Conservation (phyloP, 768 basidiomycete genomes). For the Chalciporus piperatus region DNA sequence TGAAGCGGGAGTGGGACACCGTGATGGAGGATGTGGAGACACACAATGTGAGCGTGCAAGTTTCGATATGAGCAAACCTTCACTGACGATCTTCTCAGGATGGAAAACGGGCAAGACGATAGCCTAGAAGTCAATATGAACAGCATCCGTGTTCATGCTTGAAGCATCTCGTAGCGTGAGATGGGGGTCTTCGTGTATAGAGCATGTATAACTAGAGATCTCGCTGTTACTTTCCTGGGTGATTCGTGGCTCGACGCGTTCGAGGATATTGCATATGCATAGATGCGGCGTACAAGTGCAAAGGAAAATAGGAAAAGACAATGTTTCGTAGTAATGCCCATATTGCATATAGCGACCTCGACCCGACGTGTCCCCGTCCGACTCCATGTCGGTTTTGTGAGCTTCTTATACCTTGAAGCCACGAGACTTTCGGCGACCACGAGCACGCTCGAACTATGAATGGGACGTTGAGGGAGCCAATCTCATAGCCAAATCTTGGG, state of each 20-base stretch:
- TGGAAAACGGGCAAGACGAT: constrained; percentile 21
- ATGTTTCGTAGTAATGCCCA: constrained; percentile 27
- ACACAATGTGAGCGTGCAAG: constrained; percentile 14
- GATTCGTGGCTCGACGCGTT: not conserved
- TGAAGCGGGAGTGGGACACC: constrained; percentile 27
- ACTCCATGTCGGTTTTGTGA: constrained; percentile 34
- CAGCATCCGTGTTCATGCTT: not conserved
- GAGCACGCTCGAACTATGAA: constrained; percentile 86
- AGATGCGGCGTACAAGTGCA: constrained; percentile 22
- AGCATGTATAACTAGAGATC: not conserved
- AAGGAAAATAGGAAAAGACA: constrained; percentile 17
- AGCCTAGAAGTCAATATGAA: not conserved
- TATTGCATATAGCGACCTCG: constrained; percentile 32
- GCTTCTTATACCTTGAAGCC: constrained; percentile 87
- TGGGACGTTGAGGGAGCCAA: not conserved
- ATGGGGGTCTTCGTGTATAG: not conserved
- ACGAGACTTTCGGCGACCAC: constrained; percentile 98
- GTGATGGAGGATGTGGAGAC: constrained; percentile 10
- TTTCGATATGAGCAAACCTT: not conserved
- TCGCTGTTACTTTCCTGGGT: not conserved
- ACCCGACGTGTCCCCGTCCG: constrained; percentile 23
- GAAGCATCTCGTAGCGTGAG: not conserved
- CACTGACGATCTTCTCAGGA: constrained; percentile 9
- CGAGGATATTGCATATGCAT: constrained; percentile 26
- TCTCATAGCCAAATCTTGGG: not conserved